phyloP scores from a whole-genome alignment of 306 rosid genomes.

The Sesbania bispinosa region DNA sequence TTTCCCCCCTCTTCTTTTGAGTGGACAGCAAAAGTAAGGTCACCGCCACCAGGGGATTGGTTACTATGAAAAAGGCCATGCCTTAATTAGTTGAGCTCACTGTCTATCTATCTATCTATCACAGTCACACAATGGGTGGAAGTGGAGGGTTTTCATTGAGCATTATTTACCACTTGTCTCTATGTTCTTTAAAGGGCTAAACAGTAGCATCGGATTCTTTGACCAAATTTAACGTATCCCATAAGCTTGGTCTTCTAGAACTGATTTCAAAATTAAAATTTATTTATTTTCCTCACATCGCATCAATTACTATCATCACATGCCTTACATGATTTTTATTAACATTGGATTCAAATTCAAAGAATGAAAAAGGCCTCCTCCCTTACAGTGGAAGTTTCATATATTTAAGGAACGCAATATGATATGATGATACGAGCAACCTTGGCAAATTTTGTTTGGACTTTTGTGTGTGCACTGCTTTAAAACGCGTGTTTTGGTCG shows the following conservation, averaged over 20 bases:
- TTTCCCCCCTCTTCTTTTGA: background rate
- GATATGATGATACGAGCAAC: background rate
- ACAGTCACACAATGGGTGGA: constrained; percentile 16
- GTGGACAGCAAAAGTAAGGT: constrained; percentile 23
- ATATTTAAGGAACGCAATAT: background rate
- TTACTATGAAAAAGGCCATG: constrained; percentile 14
- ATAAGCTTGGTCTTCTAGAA: background rate
- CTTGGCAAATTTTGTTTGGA: background rate
- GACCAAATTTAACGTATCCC: constrained; percentile 23
- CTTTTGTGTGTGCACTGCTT: background rate
- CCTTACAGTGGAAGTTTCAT: background rate
- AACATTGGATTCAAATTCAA: background rate
- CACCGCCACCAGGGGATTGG: constrained; percentile 9
- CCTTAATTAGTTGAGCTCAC: constrained; percentile 19
- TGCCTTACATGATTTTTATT: background rate
- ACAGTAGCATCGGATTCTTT: constrained; percentile 35
- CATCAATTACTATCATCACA: constrained; percentile 18
- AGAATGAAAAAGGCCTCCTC: background rate
- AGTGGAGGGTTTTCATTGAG: constrained; percentile 17
- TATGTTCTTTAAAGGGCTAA: constrained; percentile 10
- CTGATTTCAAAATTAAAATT: background rate
- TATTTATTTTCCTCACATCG: background rate
- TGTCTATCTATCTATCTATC: constrained; percentile 19
- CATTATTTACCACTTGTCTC: constrained; percentile 27
- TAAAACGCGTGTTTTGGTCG: background rate